These are phyloP conservation scores for Backusella liffmaniae DNA, from an alignment of 192 early-diverging fungal genomes.

Conservation along the genomic window DNA sequence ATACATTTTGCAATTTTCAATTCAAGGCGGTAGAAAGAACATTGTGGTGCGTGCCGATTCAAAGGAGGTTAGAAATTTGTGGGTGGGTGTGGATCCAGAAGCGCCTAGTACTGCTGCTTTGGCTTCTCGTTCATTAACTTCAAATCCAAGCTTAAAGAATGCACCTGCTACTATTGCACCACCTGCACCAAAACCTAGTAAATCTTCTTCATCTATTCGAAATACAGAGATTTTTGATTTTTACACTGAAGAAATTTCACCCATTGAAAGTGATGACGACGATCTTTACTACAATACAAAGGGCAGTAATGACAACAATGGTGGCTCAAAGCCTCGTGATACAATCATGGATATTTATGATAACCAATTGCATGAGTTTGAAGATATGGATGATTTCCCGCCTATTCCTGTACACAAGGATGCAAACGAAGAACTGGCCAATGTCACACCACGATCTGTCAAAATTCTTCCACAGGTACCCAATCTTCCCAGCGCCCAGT, in stretches of 20 bases:
- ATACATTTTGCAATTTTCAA: constrained; percentile 12
- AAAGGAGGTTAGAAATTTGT: constrained; percentile 13
- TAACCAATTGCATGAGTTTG: constrained; percentile 16
- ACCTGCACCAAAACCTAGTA: not conserved
- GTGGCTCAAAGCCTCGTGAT: constrained; percentile 21
- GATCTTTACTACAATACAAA: not conserved
- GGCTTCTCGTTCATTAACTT: not conserved
- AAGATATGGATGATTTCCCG: not conserved
- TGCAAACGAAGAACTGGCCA: not conserved
- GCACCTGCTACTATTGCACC: not conserved
- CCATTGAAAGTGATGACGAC: constrained; percentile 29
- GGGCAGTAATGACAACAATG: not conserved
- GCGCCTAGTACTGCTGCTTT: not conserved
- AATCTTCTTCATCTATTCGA: not conserved
- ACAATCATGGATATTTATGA: constrained; percentile 22
- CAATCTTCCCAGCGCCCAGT: not conserved
- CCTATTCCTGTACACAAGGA: not conserved
- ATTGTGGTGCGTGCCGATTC: constrained; percentile 7
- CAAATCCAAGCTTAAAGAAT: constrained; percentile 1
- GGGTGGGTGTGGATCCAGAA: constrained; percentile 3
- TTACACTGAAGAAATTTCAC: not conserved
- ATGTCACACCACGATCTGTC: constrained; percentile 15
- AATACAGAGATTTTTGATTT: constrained; percentile 3
- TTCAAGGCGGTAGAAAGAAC: constrained; percentile 1
- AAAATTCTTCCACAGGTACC: constrained; percentile 25